These are phyloP conservation scores for Akanthomyces lecanii DNA, from an alignment of 2,329 filamentous ascomycete genomes.

Conservation along the genomic window DNA sequence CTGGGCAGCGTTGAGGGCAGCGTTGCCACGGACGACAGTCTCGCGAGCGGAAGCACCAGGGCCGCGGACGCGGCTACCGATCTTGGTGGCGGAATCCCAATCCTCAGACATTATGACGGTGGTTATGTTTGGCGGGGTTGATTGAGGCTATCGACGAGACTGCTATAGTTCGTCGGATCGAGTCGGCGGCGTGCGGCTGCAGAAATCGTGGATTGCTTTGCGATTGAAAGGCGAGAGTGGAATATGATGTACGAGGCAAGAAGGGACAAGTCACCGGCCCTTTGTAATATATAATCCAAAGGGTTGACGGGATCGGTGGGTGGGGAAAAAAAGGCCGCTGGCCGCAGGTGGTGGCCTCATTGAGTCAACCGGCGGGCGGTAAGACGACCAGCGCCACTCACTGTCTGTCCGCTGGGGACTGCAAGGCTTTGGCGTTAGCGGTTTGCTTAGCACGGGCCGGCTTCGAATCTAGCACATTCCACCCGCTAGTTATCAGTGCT, in stretches of 20 bases:
- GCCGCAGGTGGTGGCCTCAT: slow-evolving; percentile 18
- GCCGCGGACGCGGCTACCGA: slow-evolving; percentile 77
- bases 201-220: background rate
- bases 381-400: slow-evolving; percentile 25
- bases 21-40: slow-evolving; percentile 82
- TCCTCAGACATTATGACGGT: slow-evolving; percentile 63
- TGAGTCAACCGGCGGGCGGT: slow-evolving; percentile 36
- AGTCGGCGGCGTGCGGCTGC: background rate
- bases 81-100: slow-evolving; percentile 89
- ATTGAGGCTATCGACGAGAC: background rate
- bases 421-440: background rate
- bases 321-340: slow-evolving; percentile 7
- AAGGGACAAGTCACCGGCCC: background rate
- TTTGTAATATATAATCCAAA: slow-evolving; percentile 20
- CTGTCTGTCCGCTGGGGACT: slow-evolving; percentile 5
- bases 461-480: slow-evolving; percentile 12
- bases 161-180: slow-evolving; percentile 11
- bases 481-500: background rate
- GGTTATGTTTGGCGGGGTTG: slow-evolving; percentile 22
- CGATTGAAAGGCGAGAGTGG: background rate
- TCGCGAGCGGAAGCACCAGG: slow-evolving; percentile 66
- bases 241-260: background rate
- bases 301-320: slow-evolving; percentile 26
- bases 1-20: slow-evolving; percentile 82
- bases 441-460: background rate